Evolutionary conservation across 169 alveolate species (phyloP), one percentile per base, ranked within the genome.

Genomic region (Eimeria necatrix): DNA sequence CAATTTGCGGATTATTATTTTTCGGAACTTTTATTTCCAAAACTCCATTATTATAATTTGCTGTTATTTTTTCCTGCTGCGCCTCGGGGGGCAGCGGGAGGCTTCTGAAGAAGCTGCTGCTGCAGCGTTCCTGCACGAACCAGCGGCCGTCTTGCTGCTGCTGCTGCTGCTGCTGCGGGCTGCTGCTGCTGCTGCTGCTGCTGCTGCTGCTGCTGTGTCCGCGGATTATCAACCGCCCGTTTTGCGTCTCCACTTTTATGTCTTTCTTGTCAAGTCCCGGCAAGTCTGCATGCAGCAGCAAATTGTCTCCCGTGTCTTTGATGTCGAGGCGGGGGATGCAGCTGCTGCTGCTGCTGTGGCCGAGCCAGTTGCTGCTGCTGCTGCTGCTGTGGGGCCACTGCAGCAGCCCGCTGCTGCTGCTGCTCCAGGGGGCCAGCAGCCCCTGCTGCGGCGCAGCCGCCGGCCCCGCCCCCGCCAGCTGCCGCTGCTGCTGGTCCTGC

Each of bases 251-350:
- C n/a, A 94, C 94, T 22, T 56, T 56, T 8, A 94, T 26, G 59
- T 94, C 71, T 26, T 85, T 51, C 49, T 84, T 86, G 7, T 71
- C 81, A 32, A 94, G 48, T 14, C 96, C 96, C 10, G 96, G 96
- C 48, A 94, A 68, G 48, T 94, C 96, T 20, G 96, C 96, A 18
- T 94, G 96, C 70, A 94, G 32, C 20, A 94, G 61, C 10, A 71
- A 53, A 41, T 85, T 74, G 32, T 84, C 76, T 3, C 93, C 96
- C 22, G 68, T 51, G 59, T 94, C 96, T 48, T 48, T 46, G 41
- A 94, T 26, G 46, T 94, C 96, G 3, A 94, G 59, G 8, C 91
- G 80, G 4, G 96, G 96, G 22, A 84, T 48, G 68, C 94, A 89
- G n/a, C n/a, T n/a, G n/a, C n/a, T n/a, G n/a, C n/a, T n/a, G 71